A percentile compares a stretch with the other conserved stretches of the same genome.
These are phyloP conservation scores for Orbilia oligospora DNA, from an alignment of 2,329 filamentous ascomycete genomes.

Conservation along the genomic window DNA sequence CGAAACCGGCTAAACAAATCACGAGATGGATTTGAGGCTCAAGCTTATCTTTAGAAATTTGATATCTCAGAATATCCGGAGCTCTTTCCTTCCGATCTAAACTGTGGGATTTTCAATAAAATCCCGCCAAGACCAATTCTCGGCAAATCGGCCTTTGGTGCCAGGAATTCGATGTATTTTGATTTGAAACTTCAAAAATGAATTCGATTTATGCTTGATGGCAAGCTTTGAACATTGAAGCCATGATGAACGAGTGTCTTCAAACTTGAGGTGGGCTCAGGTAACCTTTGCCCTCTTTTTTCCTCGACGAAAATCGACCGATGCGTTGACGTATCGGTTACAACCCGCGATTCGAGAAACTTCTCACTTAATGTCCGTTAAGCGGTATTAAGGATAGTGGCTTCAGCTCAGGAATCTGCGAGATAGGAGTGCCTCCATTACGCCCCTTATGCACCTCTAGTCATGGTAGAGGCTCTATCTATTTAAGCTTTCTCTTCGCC, in stretches of 20 bases:
- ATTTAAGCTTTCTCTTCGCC: slow-evolving; percentile 47
- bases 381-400: slow-evolving; percentile 27
- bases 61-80: background rate
- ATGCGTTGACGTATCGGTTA: background rate
- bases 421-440: slow-evolving; percentile 25
- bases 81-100: background rate
- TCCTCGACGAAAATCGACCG: background rate
- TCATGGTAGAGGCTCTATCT: slow-evolving; percentile 21
- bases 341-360: background rate
- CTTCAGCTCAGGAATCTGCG: background rate
- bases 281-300: background rate
- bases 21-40: slow-evolving; percentile 16
- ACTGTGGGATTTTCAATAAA: slow-evolving; percentile 16
- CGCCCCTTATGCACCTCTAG: slow-evolving; percentile 23
- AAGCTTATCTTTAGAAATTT: slow-evolving; percentile 9
- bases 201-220: background rate
- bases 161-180: background rate
- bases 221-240: background rate
- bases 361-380: slow-evolving; percentile 4
- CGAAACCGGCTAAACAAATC: slow-evolving; percentile 19
- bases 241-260: background rate
- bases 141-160: background rate
- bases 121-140: slow-evolving; percentile 30
- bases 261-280: background rate
- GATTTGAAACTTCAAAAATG: background rate